Evolutionary conservation across 768 basidiomycete species (phyloP), one percentile per base, ranked within the genome.

Genomic region (Lentinula edodes): DNA sequence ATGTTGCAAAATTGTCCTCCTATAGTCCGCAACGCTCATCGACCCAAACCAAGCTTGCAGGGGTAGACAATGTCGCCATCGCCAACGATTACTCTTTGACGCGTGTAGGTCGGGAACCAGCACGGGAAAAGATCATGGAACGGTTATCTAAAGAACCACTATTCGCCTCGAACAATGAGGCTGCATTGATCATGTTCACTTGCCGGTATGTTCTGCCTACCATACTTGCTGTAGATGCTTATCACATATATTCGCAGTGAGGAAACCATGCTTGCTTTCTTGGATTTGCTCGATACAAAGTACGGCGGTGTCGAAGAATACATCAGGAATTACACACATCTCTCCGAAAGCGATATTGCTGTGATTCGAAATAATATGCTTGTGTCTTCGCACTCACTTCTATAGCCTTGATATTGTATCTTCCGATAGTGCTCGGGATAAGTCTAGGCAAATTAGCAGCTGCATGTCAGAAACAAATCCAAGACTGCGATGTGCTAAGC

Each of bases 101-200:
- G 18, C 78, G 89, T 61, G 76, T 93, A 41, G 91, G 91, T 5
- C 85, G 92, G 39, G 91, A 92, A 70, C 91, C 91, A 18, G 83
- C 85, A 12, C 82, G 91, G 32, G 83, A 83, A 63, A 84, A 79
- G 77, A 83, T 93, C 43, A 83, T 91, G 77, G 73, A 77, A 43
- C 81, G 91, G 6, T 79, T 93, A 34, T 74, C 79, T 8, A 86
- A 86, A 66, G 88, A 90, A 61, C 89, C 91, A 0, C 62, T 89
- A 12, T 92, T 92, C 69, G 86, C 88, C 1, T 79, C 85, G 6
- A 88, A 91, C 65, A 83, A 80, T 45, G 83, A 89, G 60, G 89
- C 89, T 23, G 89, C 89, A 1, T 75, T 90, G n/a, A 91, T 90
- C 63, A 90, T 92, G 89, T 84, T 93, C 57, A 84, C 87, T 4